phyloP scores from a whole-genome alignment of 169 alveolate species.

The Plasmodium blacklocki region DNA sequence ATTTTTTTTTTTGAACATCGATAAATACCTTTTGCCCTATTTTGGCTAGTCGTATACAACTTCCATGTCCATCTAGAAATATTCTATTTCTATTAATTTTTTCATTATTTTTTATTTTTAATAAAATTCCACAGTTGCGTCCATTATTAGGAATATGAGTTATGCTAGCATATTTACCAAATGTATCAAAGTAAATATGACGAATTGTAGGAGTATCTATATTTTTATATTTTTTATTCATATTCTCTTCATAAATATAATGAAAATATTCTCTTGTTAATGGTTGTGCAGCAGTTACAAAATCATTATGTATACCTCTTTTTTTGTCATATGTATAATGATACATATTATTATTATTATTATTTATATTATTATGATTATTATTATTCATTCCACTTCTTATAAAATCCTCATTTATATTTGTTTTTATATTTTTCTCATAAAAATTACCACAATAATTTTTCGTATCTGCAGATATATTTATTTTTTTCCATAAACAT shows the following conservation, averaged over 20 bases:
- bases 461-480: constrained; percentile 2
- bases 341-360: neutral
- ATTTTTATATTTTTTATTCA: constrained; percentile 58
- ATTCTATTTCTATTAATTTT: constrained; percentile 22
- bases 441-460: neutral
- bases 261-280: constrained; percentile 48
- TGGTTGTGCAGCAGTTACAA: neutral
- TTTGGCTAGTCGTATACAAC: constrained; percentile 65
- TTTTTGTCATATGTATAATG: too few species aligned
- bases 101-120: constrained; percentile 15
- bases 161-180: constrained; percentile 55
- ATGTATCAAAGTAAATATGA: constrained; percentile 65
- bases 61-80: constrained; percentile 65
- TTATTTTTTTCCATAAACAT: constrained; percentile 55
- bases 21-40: constrained; percentile 48
- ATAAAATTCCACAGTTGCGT: constrained; percentile 51
- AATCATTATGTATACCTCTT: neutral
- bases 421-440: too few species aligned
- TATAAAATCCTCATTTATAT: too few species aligned
- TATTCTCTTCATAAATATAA: constrained; percentile 56
- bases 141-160: constrained; percentile 71
- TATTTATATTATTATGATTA: neutral
- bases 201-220: constrained; percentile 73
- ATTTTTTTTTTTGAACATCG: constrained; percentile 27
- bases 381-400: too few species aligned